Percentiles rank a stretch among this genome's conserved stretches.
Conservation (phyloP, 2,329 filamentous ascomycete species). For the Akanthomyces uredinophilus region DNA sequence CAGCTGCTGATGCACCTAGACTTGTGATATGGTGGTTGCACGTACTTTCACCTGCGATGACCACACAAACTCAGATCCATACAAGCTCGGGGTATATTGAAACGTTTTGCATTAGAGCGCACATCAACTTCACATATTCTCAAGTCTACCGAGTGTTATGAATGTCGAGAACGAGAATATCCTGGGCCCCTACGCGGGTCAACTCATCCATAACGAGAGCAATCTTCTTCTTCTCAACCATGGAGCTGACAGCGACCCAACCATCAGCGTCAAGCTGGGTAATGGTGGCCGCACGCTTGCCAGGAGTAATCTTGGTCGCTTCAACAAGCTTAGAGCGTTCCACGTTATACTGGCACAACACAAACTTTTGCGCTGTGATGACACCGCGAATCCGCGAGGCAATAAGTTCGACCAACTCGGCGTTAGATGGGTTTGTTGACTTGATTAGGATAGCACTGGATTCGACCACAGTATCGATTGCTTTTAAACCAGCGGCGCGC, state of each 20-base stretch:
- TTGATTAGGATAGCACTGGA: slow-evolving; percentile 88
- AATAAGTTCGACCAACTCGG: slow-evolving; percentile 76
- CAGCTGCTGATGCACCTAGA: too few relatives aligned
- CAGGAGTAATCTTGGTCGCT: slow-evolving; percentile 77
- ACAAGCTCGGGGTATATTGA: too few relatives aligned
- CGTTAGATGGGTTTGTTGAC: slow-evolving; percentile 76
- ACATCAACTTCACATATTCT: too few relatives aligned
- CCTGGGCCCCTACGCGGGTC: slow-evolving; percentile 68
- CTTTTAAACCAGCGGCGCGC: slow-evolving; percentile 88
- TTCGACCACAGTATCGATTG: slow-evolving; percentile 88
- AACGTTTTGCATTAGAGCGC: too few relatives aligned
- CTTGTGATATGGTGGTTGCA: too few relatives aligned
- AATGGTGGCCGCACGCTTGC: slow-evolving; percentile 87
- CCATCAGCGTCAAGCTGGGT: slow-evolving; percentile 82
- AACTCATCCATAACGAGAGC: slow-evolving; percentile 84
- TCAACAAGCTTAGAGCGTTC: slow-evolving; percentile 60
- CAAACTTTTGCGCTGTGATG: slow-evolving; percentile 89
- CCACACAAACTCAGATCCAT: too few relatives aligned
- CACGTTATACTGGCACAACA: slow-evolving; percentile 96
- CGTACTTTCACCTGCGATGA: too few relatives aligned
- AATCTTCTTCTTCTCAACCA: slow-evolving; percentile 86
- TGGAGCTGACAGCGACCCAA: slow-evolving; percentile 91
- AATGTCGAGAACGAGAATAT: slow-evolving; percentile 81
- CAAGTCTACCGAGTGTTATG: slow-evolving; percentile 61
- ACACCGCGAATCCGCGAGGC: slow-evolving; percentile 84